Evolutionary conservation across 1,284 basidiomycete species (phyloP), one percentile per base, ranked within the genome.

Genomic region (Apiotrichum sp.): DNA sequence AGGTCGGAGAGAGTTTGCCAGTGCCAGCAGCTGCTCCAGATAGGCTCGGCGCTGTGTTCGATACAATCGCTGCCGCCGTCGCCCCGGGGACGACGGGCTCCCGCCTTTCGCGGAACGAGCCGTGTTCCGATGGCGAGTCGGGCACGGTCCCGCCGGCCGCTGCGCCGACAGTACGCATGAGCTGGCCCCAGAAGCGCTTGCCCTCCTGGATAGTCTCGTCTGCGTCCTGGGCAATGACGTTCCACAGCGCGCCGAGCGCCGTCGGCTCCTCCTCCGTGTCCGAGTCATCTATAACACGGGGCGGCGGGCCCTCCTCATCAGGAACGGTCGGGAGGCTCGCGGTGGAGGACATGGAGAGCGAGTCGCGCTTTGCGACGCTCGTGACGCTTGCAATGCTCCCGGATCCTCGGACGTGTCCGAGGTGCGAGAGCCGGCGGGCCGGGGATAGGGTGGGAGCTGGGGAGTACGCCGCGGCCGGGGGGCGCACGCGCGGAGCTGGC

Each of bases 111-210:
- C 22, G 22, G 22, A 22, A 22, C 22, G 22, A 22, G 22, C 22
- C 22, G 22, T 22, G 22, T 22, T 22, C 22, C 22, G 22, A 22
- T 22, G 22, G 22, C 22, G 22, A 22, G 22, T 55, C 57, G 4
- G 70, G 70, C 11, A 71, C 70, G 4, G 63, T 69, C 1, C 71
- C 72, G 2, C 57, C 65, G 1, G 72, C 70, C 14, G 71, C 71
- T 0, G 71, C 71, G 14, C 66, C 62, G 35, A 75, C 71, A 6
- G 69, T 72, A 34, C 62, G 62, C 63, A 73, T 64, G 8, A 75
- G 52, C 42, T 65, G 65, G 4, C 69, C 72, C 64, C 68, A 67
- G 50, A 75, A 72, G 43, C 67, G 50, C 47, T 68, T 72, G 34
- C 71, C 70, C 32, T 60, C 58, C 42, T 56, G 51, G 34, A 63